phyloP scores from a whole-genome alignment of 257 asterid genomes.

The Capsicum baccatum region DNA sequence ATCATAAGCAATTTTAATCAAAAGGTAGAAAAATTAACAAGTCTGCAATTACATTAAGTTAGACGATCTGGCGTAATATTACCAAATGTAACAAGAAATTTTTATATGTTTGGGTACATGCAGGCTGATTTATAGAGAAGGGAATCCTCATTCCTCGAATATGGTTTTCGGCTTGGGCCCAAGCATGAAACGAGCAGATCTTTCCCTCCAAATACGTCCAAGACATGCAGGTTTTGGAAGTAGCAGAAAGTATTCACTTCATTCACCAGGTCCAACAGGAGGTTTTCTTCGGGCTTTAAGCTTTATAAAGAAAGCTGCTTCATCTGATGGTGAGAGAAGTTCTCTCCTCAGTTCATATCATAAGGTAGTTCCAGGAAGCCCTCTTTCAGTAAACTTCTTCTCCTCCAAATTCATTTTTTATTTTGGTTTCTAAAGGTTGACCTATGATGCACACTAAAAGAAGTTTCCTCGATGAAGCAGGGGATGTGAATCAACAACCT shows the following conservation, averaged over 20 bases:
- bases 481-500: no score
- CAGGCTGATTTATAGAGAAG: slow-evolving; percentile 51
- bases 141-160: slow-evolving; percentile 31
- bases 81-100: background rate
- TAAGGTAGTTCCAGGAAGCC: slow-evolving; percentile 58
- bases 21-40: background rate
- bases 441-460: no score
- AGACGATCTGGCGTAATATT: background rate
- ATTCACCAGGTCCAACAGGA: slow-evolving; percentile 52
- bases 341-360: slow-evolving; percentile 45
- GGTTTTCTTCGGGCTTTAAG: slow-evolving; percentile 71
- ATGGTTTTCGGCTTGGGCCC: slow-evolving; percentile 40
- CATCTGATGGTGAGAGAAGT: slow-evolving; percentile 51
- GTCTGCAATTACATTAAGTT: background rate
- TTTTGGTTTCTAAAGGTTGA: no score
- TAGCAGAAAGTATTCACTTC: slow-evolving; percentile 45
- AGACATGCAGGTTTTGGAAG: slow-evolving; percentile 44
- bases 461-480: no score
- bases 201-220: slow-evolving; percentile 81
- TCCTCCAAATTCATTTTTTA: slow-evolving; percentile 21
- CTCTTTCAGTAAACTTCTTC: slow-evolving; percentile 47
- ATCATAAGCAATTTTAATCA: background rate
- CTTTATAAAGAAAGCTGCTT: slow-evolving; percentile 55
- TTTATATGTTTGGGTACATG: slow-evolving; percentile 23
- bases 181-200: slow-evolving; percentile 48